Evolutionary conservation across 208 protist genomes (phyloP).

Genomic region (Trypanosomatidae sp.): DNA sequence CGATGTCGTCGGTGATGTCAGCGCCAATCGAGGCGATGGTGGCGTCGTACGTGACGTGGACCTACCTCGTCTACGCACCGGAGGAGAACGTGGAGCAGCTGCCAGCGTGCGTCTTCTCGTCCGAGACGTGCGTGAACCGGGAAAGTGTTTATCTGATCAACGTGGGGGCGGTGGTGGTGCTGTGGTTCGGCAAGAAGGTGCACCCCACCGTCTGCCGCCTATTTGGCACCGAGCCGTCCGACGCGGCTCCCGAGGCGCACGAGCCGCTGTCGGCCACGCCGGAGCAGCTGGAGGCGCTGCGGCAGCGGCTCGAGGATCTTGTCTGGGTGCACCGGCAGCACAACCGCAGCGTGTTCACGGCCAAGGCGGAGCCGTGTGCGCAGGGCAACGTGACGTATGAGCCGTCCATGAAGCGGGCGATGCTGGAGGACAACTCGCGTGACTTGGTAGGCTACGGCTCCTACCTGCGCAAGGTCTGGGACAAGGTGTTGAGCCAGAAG

Average conservation of each 20-base stretch:
- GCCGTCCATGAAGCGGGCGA: slow-evolving; percentile 57
- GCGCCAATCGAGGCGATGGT: slow-evolving; percentile 66
- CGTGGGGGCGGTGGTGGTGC: slow-evolving; percentile 50
- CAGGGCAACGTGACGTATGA: slow-evolving; percentile 64
- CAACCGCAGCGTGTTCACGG: slow-evolving; percentile 38
- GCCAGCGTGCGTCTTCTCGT: slow-evolving; percentile 58
- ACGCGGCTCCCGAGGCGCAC: slow-evolving; percentile 15
- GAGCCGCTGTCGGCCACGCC: slow-evolving; percentile 30
- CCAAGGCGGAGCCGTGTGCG: slow-evolving; percentile 41
- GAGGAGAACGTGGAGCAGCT: too few relatives aligned
- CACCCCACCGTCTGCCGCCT: slow-evolving; percentile 41
- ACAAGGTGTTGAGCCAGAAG: too few relatives aligned
- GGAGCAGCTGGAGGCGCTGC: slow-evolving; percentile 58
- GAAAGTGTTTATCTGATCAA: slow-evolving; percentile 72
- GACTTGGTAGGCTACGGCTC: slow-evolving; percentile 57
- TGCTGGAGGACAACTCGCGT: slow-evolving; percentile 71
- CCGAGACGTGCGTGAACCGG: slow-evolving; percentile 50
- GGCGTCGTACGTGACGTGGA: slow-evolving; percentile 71
- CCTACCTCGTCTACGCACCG: slow-evolving; percentile 68
- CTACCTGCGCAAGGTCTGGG: slow-evolving; percentile 62
- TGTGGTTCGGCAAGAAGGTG: slow-evolving; percentile 70
- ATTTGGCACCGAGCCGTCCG: slow-evolving; percentile 42
- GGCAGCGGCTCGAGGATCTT: slow-evolving; percentile 50
- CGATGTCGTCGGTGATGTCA: slow-evolving; percentile 82
- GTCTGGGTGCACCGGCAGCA: slow-evolving; percentile 40